Evolutionary conservation across 768 basidiomycete species (phyloP).

Genomic region (Leucosporidium creatinivorum): DNA sequence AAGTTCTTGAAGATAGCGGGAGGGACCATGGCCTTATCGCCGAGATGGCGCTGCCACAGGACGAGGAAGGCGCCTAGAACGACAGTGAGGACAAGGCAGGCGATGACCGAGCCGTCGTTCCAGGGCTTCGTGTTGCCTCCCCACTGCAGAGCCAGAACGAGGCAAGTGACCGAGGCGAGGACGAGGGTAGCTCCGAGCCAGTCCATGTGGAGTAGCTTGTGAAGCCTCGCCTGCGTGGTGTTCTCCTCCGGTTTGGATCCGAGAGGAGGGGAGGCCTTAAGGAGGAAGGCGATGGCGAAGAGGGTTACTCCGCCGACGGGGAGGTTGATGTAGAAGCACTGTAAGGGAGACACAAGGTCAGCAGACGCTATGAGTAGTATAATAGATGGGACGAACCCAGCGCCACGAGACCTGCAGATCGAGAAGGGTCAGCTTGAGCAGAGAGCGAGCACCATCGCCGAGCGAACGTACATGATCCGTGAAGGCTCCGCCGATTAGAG

Average conservation of each 20-base stretch:
- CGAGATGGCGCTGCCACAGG: conserved; percentile 42
- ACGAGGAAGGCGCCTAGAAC: conserved; percentile 37
- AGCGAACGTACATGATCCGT: conserved; percentile 35
- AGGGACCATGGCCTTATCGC: conserved; percentile 45
- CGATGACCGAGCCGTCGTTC: conserved; percentile 48
- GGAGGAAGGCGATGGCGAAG: conserved; percentile 36
- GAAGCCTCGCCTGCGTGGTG: conserved; percentile 1
- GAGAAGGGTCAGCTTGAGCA: not conserved
- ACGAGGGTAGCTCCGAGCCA: conserved; percentile 46
- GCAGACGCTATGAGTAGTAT: too few species aligned
- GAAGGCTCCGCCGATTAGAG: conserved; percentile 36
- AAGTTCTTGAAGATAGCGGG: conserved; percentile 38
- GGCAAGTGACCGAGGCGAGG: conserved; percentile 43
- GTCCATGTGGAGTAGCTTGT: conserved; percentile 39
- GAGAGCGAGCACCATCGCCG: too few species aligned
- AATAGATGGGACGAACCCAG: conserved; percentile 42
- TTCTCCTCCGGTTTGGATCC: conserved; percentile 29
- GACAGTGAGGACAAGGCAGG: conserved; percentile 40
- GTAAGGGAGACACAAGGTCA: not conserved
- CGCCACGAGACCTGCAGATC: conserved; percentile 39
- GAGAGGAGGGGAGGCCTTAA: conserved; percentile 35
- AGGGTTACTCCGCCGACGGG: conserved; percentile 43
- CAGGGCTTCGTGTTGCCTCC: conserved; percentile 49
- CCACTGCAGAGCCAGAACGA: conserved; percentile 49
- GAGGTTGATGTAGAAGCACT: conserved; percentile 24